Evolutionary conservation across 768 basidiomycete species (phyloP).

Genomic region (Albatrellus ellisii): DNA sequence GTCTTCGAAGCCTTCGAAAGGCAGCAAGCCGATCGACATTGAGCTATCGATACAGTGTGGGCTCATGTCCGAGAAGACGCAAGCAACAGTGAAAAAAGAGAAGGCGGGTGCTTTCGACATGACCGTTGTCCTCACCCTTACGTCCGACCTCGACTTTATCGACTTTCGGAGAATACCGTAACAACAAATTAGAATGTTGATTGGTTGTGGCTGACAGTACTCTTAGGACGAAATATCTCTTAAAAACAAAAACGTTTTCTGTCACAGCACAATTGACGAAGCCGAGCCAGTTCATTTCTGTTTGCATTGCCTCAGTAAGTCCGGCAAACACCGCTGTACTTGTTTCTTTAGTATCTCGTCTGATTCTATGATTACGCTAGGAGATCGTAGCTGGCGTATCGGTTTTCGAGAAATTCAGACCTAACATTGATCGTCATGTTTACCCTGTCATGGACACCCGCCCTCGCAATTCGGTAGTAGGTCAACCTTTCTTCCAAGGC

Average conservation of each 20-base stretch:
- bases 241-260: constrained; percentile 41
- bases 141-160: constrained; percentile 61
- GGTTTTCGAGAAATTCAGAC: constrained; percentile 40
- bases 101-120: constrained; percentile 35
- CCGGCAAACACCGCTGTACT: constrained; percentile 27
- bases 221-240: constrained; percentile 53
- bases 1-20: constrained; percentile 26
- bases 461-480: constrained; percentile 47
- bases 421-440: constrained; percentile 34
- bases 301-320: constrained; percentile 37
- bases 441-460: constrained; percentile 65
- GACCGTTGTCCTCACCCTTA: constrained; percentile 62
- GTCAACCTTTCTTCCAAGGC: constrained; percentile 4
- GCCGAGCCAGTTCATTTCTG: constrained; percentile 44
- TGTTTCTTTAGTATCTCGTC: constrained; percentile 7
- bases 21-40: constrained; percentile 40
- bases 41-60: constrained; percentile 47
- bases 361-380: constrained; percentile 18
- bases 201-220: background rate
- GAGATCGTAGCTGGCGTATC: constrained; percentile 64
- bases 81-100: constrained; percentile 25
- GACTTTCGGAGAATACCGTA: constrained; percentile 76
- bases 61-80: constrained; percentile 22
- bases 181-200: constrained; percentile 9
- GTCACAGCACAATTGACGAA: constrained; percentile 49